Evolutionary conservation across 345 rosid genomes (phyloP).

Genomic region (Reutealis trisperma): DNA sequence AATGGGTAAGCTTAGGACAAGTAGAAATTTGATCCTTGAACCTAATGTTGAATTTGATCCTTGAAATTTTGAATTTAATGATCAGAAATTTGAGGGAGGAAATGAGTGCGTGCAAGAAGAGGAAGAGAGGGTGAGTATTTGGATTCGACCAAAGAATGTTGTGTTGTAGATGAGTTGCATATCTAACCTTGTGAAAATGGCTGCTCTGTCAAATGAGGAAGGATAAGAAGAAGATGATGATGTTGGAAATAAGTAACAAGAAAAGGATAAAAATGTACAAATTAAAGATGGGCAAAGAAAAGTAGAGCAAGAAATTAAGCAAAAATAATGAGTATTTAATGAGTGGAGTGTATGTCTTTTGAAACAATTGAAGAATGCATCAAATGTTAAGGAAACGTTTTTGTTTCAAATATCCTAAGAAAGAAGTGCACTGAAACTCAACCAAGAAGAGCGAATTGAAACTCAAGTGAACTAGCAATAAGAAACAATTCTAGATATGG

Average conservation of each 20-base stretch:
- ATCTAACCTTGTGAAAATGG: slow-evolving; percentile 93
- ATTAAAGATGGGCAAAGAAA: background rate
- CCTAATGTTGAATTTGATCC: no score
- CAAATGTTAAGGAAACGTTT: slow-evolving; percentile 9
- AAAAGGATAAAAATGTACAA: background rate
- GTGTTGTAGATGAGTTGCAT: slow-evolving; percentile 86
- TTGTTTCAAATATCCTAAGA: slow-evolving; percentile 23
- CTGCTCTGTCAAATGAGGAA: slow-evolving; percentile 52
- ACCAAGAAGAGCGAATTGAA: slow-evolving; percentile 4
- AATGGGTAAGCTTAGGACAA: no score
- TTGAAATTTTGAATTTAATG: slow-evolving; percentile 52
- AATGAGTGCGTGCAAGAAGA: slow-evolving; percentile 34
- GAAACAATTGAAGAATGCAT: slow-evolving; percentile 28
- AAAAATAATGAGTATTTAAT: slow-evolving; percentile 28
- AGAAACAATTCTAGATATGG: background rate
- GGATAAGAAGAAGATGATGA: slow-evolving; percentile 21
- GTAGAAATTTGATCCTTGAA: no score
- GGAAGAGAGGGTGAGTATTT: slow-evolving; percentile 52
- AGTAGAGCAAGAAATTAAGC: slow-evolving; percentile 33
- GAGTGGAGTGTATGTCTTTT: slow-evolving; percentile 32
- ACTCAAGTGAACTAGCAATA: background rate
- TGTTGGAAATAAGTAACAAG: slow-evolving; percentile 17
- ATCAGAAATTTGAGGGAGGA: slow-evolving; percentile 33
- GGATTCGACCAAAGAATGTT: slow-evolving; percentile 86
- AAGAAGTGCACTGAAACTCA: background rate